Percentiles rank a stretch among this genome's conserved stretches.
phyloP scores from a whole-genome alignment of 1,284 basidiomycete species.

The Inonotus hispidus region DNA sequence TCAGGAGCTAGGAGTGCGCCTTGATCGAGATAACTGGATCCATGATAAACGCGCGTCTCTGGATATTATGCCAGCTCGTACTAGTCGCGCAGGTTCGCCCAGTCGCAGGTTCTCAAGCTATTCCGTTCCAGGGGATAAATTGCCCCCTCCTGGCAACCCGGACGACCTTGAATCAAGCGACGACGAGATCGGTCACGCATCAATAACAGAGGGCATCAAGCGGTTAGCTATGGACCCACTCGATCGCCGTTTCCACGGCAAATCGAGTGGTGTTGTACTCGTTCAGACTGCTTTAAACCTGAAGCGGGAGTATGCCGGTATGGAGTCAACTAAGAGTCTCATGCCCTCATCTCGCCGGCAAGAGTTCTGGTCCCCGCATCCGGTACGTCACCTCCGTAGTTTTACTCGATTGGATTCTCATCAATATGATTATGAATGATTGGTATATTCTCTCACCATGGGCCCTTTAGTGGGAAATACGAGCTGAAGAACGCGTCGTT shows the following conservation, averaged over 20 bases:
- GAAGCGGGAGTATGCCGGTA: slow-evolving; percentile 51
- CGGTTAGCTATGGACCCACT: slow-evolving; percentile 30
- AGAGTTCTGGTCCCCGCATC: slow-evolving; percentile 29
- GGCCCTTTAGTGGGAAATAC: slow-evolving; percentile 40
- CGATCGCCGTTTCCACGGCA: slow-evolving; percentile 60
- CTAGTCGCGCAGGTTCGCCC: slow-evolving; percentile 12
- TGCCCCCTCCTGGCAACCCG: slow-evolving; percentile 1
- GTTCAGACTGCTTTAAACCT: slow-evolving; percentile 61
- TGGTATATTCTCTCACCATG: slow-evolving; percentile 18
- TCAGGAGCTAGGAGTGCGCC: slow-evolving; percentile 39
- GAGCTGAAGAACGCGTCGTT: slow-evolving; percentile 27
- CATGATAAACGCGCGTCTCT: slow-evolving; percentile 20
- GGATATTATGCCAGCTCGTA: slow-evolving; percentile 16
- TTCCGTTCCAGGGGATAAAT: background rate
- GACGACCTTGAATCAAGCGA: slow-evolving; percentile 35
- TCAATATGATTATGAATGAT: background rate
- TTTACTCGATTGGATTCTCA: background rate
- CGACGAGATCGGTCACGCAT: slow-evolving; percentile 32
- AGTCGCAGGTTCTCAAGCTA: slow-evolving; percentile 8
- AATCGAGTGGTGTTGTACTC: slow-evolving; percentile 64
- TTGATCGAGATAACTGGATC: slow-evolving; percentile 44
- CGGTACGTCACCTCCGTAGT: slow-evolving; percentile 19
- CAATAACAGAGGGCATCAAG: slow-evolving; percentile 35
- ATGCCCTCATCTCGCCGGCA: slow-evolving; percentile 16
- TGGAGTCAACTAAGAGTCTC: slow-evolving; percentile 19